Conservation (phyloP, 768 basidiomycete genomes). For the Phaeotremella fagi region DNA sequence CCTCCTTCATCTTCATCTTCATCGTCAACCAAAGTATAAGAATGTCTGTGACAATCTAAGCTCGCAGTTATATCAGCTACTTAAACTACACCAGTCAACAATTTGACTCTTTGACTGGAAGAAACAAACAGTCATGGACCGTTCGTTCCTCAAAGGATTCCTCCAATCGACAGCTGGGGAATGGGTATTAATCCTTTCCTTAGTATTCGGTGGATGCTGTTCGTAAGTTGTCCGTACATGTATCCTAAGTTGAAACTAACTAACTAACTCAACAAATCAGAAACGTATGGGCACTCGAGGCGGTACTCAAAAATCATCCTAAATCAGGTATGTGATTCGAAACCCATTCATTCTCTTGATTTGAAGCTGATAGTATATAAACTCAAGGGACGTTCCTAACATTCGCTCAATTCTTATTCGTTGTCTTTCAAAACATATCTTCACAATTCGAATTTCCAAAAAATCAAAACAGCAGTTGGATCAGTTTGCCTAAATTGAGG, state of each 20-base stretch:
- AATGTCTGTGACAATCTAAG: too few relatives aligned
- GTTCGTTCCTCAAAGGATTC: constrained; percentile 6
- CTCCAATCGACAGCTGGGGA: constrained; percentile 35
- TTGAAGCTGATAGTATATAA: too few relatives aligned
- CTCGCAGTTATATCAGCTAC: too few relatives aligned
- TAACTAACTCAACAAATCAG: constrained; percentile 10
- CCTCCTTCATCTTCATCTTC: not conserved
- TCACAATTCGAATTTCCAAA: constrained; percentile 56
- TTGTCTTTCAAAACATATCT: constrained; percentile 63
- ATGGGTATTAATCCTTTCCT: constrained; percentile 61
- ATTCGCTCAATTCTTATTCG: constrained; percentile 77
- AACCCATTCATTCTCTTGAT: not conserved
- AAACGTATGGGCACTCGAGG: constrained; percentile 74
- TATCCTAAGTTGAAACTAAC: not conserved
- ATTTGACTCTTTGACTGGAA: too few relatives aligned
- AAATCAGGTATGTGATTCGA: constrained; percentile 55
- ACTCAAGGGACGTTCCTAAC: constrained; percentile 73
- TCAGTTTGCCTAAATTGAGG: constrained; percentile 54
- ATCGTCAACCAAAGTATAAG: too few relatives aligned
- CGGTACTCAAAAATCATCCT: constrained; percentile 65
- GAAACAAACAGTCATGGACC: too few relatives aligned
- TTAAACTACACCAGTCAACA: too few relatives aligned
- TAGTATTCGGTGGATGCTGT: constrained; percentile 81
- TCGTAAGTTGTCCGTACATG: constrained; percentile 49
- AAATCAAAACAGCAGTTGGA: constrained; percentile 41